These are phyloP conservation scores for Euphrasia arctica DNA, from an alignment of 305 asterid genomes.

Conservation along the genomic window DNA sequence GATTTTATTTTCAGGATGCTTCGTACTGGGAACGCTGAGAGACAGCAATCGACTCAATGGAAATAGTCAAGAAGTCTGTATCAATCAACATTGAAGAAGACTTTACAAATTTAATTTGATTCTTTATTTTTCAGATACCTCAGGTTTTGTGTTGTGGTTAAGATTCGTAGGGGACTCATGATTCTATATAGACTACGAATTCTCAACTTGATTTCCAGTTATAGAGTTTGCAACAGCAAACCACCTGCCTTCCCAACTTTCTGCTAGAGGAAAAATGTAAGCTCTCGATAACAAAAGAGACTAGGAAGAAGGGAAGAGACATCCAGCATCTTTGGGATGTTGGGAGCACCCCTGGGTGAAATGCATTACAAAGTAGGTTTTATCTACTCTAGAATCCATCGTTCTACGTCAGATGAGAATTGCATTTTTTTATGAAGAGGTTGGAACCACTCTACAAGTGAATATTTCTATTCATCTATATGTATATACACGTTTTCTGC, in stretches of 20 bases:
- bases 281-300: no score
- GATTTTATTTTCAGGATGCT: slow-evolving; percentile 40
- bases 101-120: slow-evolving; percentile 35
- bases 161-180: slow-evolving; percentile 4
- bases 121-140: slow-evolving; percentile 30
- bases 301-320: no score
- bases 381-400: no score
- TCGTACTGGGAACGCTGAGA: slow-evolving; percentile 30
- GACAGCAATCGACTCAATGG: not conserved
- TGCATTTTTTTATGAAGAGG: not conserved
- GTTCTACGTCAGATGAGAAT: no score
- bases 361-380: no score
- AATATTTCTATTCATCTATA: not conserved
- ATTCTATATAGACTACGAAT: no score
- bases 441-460: not conserved
- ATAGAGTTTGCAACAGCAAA: no score
- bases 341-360: no score
- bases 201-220: no score
- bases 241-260: no score
- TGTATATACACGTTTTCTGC: slow-evolving; percentile 13
- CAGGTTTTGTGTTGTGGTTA: slow-evolving; percentile 18
- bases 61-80: not conserved
- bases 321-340: no score
- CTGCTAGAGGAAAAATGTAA: no score
- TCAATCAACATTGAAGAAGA: slow-evolving; percentile 11